Evolutionary conservation across 495 filamentous ascomycete genomes (phyloP), one percentile per base, ranked within the genome.

Genomic region (Rusavskia elegans): DNA sequence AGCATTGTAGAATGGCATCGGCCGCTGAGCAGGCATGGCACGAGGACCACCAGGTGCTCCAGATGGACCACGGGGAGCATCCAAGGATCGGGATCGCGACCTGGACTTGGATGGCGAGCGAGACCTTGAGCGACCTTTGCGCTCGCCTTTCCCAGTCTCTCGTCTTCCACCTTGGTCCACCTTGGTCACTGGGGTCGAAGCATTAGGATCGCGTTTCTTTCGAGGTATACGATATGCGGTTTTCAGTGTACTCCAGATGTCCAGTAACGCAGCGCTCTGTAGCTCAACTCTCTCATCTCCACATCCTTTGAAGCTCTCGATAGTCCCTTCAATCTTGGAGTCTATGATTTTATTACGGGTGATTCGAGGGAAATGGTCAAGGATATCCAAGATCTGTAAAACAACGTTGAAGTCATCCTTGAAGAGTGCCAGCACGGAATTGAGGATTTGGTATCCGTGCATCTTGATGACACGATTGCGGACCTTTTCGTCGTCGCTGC

Each of bases 331-430:
- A 53, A 99, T 95, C 61, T 95, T 94, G 4, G 92, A 95, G 59
- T 95, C 88, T 52, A 83, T 82, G 53, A 99, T 96, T 67, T 97
- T 99, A 69, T 99, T 99, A 48, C 85, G 85, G 9, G 92, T 96
- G 25, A 97, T 73, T 19, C 89, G 83, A 6, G 93, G 92, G 54
- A 96, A 85, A 37, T 81, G 81, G 61, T 89, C 80, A 30, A 99
- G 76, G 37, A 97, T 90, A 59, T 93, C 83, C 53, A 99, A 73
- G 38, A 95, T 80, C 66, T 95, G 93, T 52, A 94, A 68, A 27
- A 92, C 76, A 35, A 97, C 79, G 54, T 95, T 94, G 66, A 78
- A 72, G 62, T 97, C 92, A 20, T 92, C 86, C 54, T 82, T 84
- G 75, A 87, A 97, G 46, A 80, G 79, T 46, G 78, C 78, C 13